phyloP scores from a whole-genome alignment of 2,329 filamentous ascomycete species.

The Cladophialophora exuberans region DNA sequence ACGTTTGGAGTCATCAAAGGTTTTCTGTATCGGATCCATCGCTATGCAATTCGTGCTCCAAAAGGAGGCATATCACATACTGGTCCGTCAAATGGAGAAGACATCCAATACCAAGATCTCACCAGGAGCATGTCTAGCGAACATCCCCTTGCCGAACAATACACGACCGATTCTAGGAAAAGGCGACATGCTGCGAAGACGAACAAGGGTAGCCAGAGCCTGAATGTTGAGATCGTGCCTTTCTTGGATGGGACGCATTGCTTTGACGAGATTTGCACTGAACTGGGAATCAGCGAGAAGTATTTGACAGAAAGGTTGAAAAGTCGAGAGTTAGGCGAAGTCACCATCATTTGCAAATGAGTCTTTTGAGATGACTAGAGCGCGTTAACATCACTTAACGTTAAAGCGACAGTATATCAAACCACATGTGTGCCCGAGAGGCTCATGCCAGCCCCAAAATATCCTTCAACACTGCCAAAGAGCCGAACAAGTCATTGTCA shows the following conservation, averaged over 20 bases:
- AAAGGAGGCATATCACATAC: constrained; percentile 17
- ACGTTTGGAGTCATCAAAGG: constrained; percentile 97
- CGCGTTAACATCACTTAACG: no score
- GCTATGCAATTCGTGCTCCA: constrained; percentile 69
- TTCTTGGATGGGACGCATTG: constrained; percentile 54
- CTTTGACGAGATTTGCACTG: constrained; percentile 56
- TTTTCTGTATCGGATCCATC: constrained; percentile 88
- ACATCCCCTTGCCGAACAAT: constrained; percentile 22
- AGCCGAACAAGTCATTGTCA: constrained; percentile 53
- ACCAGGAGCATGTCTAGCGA: constrained; percentile 30
- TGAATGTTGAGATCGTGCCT: constrained; percentile 37
- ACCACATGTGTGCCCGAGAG: no score
- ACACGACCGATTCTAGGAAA: neutral
- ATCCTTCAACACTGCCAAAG: constrained; percentile 23
- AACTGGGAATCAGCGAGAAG: constrained; percentile 52
- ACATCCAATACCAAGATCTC: neutral
- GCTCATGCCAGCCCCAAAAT: constrained; percentile 6
- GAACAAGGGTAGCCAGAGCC: neutral
- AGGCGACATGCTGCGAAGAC: constrained; percentile 14
- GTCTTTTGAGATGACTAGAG: no score
- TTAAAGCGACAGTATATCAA: no score
- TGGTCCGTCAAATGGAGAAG: neutral
- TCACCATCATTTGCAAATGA: constrained; percentile 52
- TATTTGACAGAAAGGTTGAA: constrained; percentile 49
- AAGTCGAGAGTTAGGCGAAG: constrained; percentile 44